Base-by-base conservation (phyloP, 148 eudicot genomes). In the Cornus controversa region DNA sequence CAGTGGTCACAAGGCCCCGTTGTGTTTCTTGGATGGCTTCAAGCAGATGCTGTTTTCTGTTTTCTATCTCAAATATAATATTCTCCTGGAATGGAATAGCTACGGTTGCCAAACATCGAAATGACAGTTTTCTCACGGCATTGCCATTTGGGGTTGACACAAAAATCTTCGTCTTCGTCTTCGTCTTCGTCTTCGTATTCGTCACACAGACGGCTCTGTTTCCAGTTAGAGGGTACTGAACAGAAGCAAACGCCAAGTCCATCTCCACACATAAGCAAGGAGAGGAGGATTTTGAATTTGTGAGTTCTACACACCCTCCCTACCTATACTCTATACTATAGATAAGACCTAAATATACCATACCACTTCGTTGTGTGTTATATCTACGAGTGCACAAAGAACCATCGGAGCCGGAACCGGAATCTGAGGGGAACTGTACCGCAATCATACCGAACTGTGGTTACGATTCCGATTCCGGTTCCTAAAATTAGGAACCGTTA, bases 1-100 rank as follows among this genome's bases (percentile, higher is more conserved):
- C 69, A 50, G 93, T 91, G 24, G 97, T 89, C 50, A 84, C 77
- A 28, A 93, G 84, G 20, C 99, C 99, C 47, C 99, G 80, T 58
- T 91, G 85, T 4, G 97, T 91, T 40, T 91, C 96, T 72, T 92
- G 92, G 70, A 93, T 83, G 47, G 89, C 89, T 71, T 66, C 83
- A 75, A 93, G 80, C 78, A 95, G 69, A 26, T 89, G 88, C 23
- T 81, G 86, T 74, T 95, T 95, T 70, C 85, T 86, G 77, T 72
- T 90, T 80, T 95, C 99, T 16, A 91, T 67, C 78, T 91, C 94
- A 47, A 70, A 72, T 58, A 78, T 75, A 22, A 75, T 79, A 10
- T 80, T 77, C 91, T 84, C 45, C 45, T 40, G 45, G 45, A 40
- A 9, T 40, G 63, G 26, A 54, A 77, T 72, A 58, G 83, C 77